These are phyloP conservation scores for Ascochyta viciae-villosae DNA, from an alignment of 2,329 filamentous ascomycete genomes.

Conservation along the genomic window DNA sequence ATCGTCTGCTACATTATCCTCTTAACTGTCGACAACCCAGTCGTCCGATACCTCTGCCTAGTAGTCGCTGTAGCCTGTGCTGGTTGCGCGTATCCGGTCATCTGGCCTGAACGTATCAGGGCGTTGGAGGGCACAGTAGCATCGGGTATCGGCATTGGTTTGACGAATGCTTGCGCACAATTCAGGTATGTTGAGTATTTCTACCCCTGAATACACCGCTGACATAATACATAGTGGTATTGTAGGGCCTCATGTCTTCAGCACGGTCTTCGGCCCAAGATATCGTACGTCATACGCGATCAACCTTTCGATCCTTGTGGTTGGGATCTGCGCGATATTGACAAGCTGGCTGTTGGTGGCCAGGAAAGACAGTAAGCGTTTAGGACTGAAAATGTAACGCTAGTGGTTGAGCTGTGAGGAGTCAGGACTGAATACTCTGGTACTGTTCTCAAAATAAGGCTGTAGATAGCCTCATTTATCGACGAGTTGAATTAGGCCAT, in stretches of 20 bases:
- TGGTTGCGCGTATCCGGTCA: slow-evolving; percentile 28
- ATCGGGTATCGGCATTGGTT: slow-evolving; percentile 28
- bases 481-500: background rate
- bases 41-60: slow-evolving; percentile 26
- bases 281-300: slow-evolving; percentile 27
- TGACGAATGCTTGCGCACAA: slow-evolving; percentile 31
- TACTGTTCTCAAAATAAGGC: background rate
- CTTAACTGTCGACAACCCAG: slow-evolving; percentile 23
- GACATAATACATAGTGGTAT: slow-evolving; percentile 18
- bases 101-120: slow-evolving; percentile 29
- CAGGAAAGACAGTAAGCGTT: slow-evolving; percentile 18
- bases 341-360: slow-evolving; percentile 23
- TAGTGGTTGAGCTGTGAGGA: background rate
- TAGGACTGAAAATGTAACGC: slow-evolving; percentile 1
- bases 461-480: slow-evolving; percentile 2
- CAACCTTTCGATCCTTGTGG: slow-evolving; percentile 27
- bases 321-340: slow-evolving; percentile 25
- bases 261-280: slow-evolving; percentile 28
- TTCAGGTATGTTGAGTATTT: slow-evolving; percentile 18
- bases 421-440: background rate
- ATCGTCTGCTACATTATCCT: slow-evolving; percentile 30
- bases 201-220: background rate
- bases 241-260: slow-evolving; percentile 29
- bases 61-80: slow-evolving; percentile 28
- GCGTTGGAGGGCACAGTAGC: slow-evolving; percentile 28